Evolutionary conservation across 1,139 yeast genomes (phyloP).

Genomic region (Eremothecium gossypii): DNA sequence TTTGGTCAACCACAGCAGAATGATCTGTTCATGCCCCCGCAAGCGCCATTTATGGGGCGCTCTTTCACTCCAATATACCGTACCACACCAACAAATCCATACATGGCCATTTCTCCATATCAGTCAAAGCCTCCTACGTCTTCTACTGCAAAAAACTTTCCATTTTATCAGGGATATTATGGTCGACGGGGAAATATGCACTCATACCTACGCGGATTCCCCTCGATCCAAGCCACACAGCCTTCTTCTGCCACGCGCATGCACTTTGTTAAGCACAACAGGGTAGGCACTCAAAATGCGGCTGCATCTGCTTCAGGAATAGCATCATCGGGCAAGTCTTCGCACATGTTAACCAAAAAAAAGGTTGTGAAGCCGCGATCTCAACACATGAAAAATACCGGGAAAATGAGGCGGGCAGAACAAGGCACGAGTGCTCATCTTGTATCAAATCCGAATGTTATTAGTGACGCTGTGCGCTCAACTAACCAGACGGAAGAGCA

Average conservation of each 20-base stretch:
- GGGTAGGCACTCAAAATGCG: constrained; percentile 1
- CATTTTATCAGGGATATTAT: constrained; percentile 18
- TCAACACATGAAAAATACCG: neutral
- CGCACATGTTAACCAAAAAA: neutral
- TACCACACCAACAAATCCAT: constrained; percentile 19
- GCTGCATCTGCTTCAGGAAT: no score
- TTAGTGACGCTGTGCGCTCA: neutral
- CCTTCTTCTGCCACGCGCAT: constrained; percentile 15
- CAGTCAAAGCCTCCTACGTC: constrained; percentile 11
- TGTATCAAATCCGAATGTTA: neutral
- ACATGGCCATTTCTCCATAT: constrained; percentile 15
- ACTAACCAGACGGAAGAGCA: neutral
- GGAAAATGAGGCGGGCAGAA: neutral
- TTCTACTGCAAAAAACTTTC: constrained; percentile 12
- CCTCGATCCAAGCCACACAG: constrained; percentile 30
- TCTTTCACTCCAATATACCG: constrained; percentile 21
- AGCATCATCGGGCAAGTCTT: neutral
- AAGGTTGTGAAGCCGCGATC: constrained; percentile 2
- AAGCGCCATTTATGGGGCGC: constrained; percentile 7
- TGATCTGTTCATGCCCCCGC: constrained; percentile 2
- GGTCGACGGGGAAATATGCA: constrained; percentile 19
- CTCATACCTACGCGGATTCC: constrained; percentile 22
- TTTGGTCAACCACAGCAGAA: neutral
- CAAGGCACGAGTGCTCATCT: neutral
- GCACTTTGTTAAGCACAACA: constrained; percentile 8